Percentiles rank a stretch among this genome's conserved stretches.
phyloP scores from a whole-genome alignment of 2,329 filamentous ascomycete species.

The Mollisia scopiformis region DNA sequence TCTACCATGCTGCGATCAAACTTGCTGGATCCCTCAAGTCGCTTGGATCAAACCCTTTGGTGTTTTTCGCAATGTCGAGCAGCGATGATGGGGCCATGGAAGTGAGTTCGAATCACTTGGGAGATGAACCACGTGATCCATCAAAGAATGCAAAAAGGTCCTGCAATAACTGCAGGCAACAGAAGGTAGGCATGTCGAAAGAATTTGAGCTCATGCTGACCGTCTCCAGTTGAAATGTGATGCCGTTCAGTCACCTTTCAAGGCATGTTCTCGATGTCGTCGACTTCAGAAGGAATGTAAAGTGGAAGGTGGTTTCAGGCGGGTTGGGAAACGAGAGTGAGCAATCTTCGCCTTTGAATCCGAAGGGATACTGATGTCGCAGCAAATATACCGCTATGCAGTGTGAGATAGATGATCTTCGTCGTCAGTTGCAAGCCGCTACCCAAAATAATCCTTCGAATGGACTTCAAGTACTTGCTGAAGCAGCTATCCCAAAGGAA shows the following conservation, averaged over 20 bases:
- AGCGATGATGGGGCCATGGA: neutral
- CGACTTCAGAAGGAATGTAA: slow-evolving; percentile 66
- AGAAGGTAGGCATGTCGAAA: slow-evolving; percentile 54
- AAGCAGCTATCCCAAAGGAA: neutral
- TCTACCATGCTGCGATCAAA: neutral
- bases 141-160: slow-evolving; percentile 54
- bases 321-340: slow-evolving; percentile 31
- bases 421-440: slow-evolving; percentile 41
- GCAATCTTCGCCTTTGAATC: neutral
- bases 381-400: slow-evolving; percentile 68
- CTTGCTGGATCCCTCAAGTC: neutral
- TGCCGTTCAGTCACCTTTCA: slow-evolving; percentile 66
- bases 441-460: slow-evolving; percentile 27
- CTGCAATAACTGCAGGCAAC: slow-evolving; percentile 71
- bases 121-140: neutral
- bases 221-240: slow-evolving; percentile 64
- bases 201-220: neutral
- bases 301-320: slow-evolving; percentile 71
- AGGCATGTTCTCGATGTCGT: slow-evolving; percentile 62
- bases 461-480: neutral
- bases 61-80: neutral
- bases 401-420: slow-evolving; percentile 55
- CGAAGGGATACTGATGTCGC: slow-evolving; percentile 48
- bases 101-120: neutral
- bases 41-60: too few relatives aligned